These are phyloP conservation scores for Tephrocybe sp. DNA, from an alignment of 768 basidiomycete genomes.

Conservation along the genomic window DNA sequence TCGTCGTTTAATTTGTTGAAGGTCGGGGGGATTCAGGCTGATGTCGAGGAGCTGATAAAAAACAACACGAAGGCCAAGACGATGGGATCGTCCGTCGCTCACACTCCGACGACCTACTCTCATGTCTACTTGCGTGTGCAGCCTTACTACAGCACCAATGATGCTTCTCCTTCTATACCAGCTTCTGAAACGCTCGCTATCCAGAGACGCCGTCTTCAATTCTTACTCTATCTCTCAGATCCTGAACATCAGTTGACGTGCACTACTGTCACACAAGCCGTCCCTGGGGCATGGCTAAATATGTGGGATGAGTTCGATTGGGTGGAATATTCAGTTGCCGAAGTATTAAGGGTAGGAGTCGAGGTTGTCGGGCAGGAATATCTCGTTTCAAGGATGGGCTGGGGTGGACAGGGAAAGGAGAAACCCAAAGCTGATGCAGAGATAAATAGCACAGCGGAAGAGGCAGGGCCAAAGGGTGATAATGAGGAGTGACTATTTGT, in stretches of 20 bases:
- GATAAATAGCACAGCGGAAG: constrained; percentile 8
- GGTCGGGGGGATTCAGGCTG: constrained; percentile 47
- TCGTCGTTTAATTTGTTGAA: not conserved
- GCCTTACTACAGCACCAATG: constrained; percentile 66
- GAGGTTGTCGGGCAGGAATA: constrained; percentile 94
- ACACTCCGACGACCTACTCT: constrained; percentile 73
- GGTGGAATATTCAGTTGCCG: constrained; percentile 95
- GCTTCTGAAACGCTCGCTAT: constrained; percentile 35
- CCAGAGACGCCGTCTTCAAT: constrained; percentile 55
- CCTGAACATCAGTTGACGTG: constrained; percentile 75
- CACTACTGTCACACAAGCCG: constrained; percentile 77
- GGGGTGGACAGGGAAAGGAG: constrained; percentile 38
- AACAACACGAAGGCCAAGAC: constrained; percentile 42
- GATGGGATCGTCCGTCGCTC: constrained; percentile 30
- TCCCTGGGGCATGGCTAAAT: constrained; percentile 83
- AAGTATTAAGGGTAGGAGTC: constrained; percentile 76
- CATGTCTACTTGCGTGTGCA: constrained; percentile 93
- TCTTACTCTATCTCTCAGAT: constrained; percentile 71
- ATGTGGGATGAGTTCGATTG: constrained; percentile 91
- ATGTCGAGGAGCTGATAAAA: constrained; percentile 74
- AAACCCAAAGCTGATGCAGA: constrained; percentile 18
- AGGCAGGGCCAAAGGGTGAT: constrained; percentile 17
- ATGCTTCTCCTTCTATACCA: constrained; percentile 28
- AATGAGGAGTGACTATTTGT: constrained; percentile 32
- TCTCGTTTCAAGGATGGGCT: constrained; percentile 82